Percentiles rank a stretch among this genome's conserved stretches.
Evolutionary conservation across 352 stramenopile species (phyloP).

Genomic region (Phytophthora constricta): DNA sequence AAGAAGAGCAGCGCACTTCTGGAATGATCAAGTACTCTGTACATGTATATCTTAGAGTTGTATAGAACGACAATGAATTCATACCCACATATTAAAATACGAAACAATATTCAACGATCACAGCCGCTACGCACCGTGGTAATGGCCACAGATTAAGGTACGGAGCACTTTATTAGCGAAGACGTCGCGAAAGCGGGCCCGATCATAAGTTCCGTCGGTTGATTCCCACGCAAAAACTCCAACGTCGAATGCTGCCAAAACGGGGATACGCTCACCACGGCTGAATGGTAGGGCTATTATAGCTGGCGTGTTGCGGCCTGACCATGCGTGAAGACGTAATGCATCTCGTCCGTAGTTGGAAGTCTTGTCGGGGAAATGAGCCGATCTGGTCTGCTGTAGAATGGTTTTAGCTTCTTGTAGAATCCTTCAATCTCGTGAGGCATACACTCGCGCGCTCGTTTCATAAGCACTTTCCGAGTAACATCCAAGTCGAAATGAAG

Average conservation of each 20-base stretch:
- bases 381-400: slow-evolving; percentile 9
- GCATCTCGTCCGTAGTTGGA: slow-evolving; percentile 7
- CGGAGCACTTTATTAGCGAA: slow-evolving; percentile 14
- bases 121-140: not conserved
- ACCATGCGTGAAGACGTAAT: slow-evolving; percentile 16
- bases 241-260: slow-evolving; percentile 23
- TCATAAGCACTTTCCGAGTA: slow-evolving; percentile 8
- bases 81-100: not conserved
- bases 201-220: slow-evolving; percentile 25
- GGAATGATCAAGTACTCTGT: slow-evolving; percentile 4
- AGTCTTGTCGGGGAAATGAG: slow-evolving; percentile 15
- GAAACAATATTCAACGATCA: not conserved
- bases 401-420: slow-evolving; percentile 12
- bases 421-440: slow-evolving; percentile 5
- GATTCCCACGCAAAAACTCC: slow-evolving; percentile 19
- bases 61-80: slow-evolving; percentile 23
- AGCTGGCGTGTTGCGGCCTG: slow-evolving; percentile 11
- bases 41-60: slow-evolving; percentile 38
- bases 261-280: slow-evolving; percentile 18
- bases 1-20: slow-evolving; percentile 2
- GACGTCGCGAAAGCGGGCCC: slow-evolving; percentile 15
- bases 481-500: slow-evolving; percentile 10
- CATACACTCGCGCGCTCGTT: slow-evolving; percentile 2
- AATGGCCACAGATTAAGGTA: slow-evolving; percentile 31
- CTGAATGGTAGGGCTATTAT: slow-evolving; percentile 17